Conservation (phyloP, 2,329 filamentous ascomycete species). For the Bipolaris zeicola region DNA sequence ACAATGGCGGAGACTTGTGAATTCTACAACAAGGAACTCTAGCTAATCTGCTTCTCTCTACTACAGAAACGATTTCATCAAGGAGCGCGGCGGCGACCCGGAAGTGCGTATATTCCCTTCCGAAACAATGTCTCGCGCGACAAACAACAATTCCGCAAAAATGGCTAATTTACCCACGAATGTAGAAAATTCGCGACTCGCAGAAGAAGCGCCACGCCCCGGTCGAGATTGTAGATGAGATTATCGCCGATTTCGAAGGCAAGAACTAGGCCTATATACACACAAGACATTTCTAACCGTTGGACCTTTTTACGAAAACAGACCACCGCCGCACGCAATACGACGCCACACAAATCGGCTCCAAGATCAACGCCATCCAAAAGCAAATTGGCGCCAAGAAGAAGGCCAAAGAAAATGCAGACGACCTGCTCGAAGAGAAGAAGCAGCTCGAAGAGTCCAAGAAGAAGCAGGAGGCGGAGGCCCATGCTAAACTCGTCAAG, state of each 20-base stretch:
- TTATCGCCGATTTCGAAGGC: slow-evolving; percentile 79
- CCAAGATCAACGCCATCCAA: slow-evolving; percentile 84
- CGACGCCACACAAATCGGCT: slow-evolving; percentile 77
- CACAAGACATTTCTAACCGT: too few species aligned
- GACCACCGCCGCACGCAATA: slow-evolving; percentile 83
- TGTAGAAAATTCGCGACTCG: slow-evolving; percentile 78
- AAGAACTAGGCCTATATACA: not conserved
- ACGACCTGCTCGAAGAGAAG: slow-evolving; percentile 79
- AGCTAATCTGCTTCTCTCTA: slow-evolving; percentile 37
- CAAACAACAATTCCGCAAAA: not conserved
- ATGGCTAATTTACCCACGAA: not conserved
- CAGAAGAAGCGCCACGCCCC: slow-evolving; percentile 81
- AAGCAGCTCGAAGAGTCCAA: slow-evolving; percentile 78
- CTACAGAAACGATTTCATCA: slow-evolving; percentile 58
- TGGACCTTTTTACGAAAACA: not conserved
- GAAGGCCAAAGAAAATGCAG: slow-evolving; percentile 86
- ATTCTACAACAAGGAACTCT: not conserved
- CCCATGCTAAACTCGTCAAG: slow-evolving; percentile 73
- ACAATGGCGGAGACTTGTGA: not conserved
- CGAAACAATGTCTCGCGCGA: not conserved
- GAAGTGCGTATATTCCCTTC: slow-evolving; percentile 53
- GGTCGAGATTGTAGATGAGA: slow-evolving; percentile 85
- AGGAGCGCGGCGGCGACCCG: slow-evolving; percentile 88
- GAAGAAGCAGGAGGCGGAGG: slow-evolving; percentile 75
- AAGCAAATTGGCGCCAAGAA: slow-evolving; percentile 92